A percentile compares a stretch with the other conserved stretches of the same genome.
phyloP scores from a whole-genome alignment of 2,329 filamentous ascomycete genomes.

The Penicillium janthinellum region DNA sequence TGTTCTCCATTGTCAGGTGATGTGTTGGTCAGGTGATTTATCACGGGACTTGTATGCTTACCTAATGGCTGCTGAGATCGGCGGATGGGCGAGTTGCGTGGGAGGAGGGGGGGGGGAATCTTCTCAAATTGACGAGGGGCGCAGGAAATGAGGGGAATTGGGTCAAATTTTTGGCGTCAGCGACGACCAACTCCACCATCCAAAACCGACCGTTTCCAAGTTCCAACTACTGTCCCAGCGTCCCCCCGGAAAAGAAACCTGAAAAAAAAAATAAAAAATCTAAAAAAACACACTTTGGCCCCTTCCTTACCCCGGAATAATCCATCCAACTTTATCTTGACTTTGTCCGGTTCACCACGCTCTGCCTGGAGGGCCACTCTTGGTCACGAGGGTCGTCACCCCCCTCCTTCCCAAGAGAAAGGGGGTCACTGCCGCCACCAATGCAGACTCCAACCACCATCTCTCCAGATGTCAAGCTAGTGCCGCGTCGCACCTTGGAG shows the following conservation, averaged over 20 bases:
- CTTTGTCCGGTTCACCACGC: not conserved
- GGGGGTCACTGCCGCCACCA: conserved; percentile 10
- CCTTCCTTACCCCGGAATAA: not conserved
- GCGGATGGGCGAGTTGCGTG: not conserved
- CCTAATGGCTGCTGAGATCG: conserved; percentile 5
- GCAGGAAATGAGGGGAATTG: conserved; percentile 4
- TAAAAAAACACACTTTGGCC: not conserved
- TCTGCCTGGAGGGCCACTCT: conserved; percentile 1
- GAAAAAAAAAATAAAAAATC: not conserved
- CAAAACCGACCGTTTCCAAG: not conserved
- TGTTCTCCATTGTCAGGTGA: not conserved
- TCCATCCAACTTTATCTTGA: not conserved
- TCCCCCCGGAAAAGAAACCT: not conserved
- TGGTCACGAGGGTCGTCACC: conserved; percentile 3
- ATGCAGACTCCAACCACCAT: conserved; percentile 7
- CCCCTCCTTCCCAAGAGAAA: not conserved
- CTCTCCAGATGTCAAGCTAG: conserved; percentile 7
- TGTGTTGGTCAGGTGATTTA: conserved; percentile 11
- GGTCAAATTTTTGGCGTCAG: conserved; percentile 1
- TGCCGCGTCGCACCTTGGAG: conserved; percentile 10
- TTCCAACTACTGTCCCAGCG: not conserved
- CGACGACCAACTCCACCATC: conserved; percentile 2
- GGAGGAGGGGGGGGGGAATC: not conserved
- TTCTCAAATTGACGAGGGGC: not conserved
- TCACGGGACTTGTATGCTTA: conserved; percentile 5